Base-by-base conservation (phyloP, 176 grass and related monocot genomes). In the Raddia guianensis region DNA sequence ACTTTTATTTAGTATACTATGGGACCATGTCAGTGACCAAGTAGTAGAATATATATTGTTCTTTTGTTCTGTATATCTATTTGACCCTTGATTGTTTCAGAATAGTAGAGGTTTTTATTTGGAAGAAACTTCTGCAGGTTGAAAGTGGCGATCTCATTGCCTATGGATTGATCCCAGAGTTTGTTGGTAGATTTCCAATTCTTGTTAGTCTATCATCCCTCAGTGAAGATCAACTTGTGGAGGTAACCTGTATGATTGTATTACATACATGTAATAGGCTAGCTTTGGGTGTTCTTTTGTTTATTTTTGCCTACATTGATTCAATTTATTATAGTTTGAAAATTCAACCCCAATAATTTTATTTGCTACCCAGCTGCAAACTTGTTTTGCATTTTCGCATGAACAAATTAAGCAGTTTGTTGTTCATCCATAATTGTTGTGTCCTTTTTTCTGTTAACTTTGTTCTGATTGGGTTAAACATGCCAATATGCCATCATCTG, bases 121-220 rank as follows among this genome's bases (percentile, higher is more conserved):
- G n/a, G 20, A 63, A 13, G 9, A 47, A 56, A 74, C 82, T 66
- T 87, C 12, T 84, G 81, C 80, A 92, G 87, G 91, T 89, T 87
- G 91, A 89, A 87, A 89, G 87, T 84, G 84, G 80, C 6, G 91
- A 92, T 87, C 91, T 92, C 59, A 84, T 92, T 82, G 65, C 91
- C 40, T 92, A 92, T 77, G 91, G 91, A 74, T 85, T 92, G 33
- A 92, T 92, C 21, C 87, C 91, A 74, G 91, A 92, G 69, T 92
- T 92, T 74, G 87, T 92, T 52, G 91, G 91, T 73, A 92, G 91
- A 77, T 92, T 92, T 89, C 87, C 91, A 57, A 77, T 92, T 87
- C 84, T 92, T 89, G 87, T 89, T 86, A 89, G 87, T 89, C 74
- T 92, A 51, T 92, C 84, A 15, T 86, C 87, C 3, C 91, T 92